Evolutionary conservation across 2,329 filamentous ascomycete species (phyloP).

Genomic region (Chaetomium sp.): DNA sequence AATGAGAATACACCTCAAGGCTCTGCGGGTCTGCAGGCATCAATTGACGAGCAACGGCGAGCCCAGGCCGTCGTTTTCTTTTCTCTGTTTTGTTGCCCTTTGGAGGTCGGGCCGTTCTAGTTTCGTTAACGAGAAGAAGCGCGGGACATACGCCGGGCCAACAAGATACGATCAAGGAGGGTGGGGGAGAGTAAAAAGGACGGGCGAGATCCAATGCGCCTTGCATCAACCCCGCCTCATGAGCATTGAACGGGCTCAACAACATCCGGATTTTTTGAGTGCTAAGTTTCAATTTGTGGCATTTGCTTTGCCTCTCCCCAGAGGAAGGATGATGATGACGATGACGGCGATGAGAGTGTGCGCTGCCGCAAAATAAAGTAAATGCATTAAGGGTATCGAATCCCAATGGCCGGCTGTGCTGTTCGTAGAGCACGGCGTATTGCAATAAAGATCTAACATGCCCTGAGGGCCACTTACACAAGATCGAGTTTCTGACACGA

Average conservation of each 20-base stretch:
- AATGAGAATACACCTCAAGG: no score
- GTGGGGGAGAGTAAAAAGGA: no score
- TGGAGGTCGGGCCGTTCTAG: slow-evolving; percentile 8
- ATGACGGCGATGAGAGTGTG: no score
- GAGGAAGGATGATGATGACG: neutral
- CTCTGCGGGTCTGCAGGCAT: slow-evolving; percentile 4
- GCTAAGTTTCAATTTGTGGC: neutral
- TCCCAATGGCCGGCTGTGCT: neutral
- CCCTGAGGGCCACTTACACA: neutral
- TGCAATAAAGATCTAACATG: slow-evolving; percentile 6
- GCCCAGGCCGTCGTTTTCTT: neutral
- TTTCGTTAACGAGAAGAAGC: neutral
- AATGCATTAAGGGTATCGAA: neutral
- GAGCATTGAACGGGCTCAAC: neutral
- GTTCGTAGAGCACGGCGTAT: neutral
- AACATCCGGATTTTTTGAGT: neutral
- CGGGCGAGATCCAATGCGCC: slow-evolving; percentile 3
- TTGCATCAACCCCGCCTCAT: neutral
- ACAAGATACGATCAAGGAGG: no score
- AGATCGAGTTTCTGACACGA: neutral
- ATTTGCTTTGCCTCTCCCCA: slow-evolving; percentile 1
- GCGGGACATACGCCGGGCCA: neutral
- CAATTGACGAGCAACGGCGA: slow-evolving; percentile 3
- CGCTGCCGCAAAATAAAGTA: neutral
- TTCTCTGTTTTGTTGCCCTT: neutral